A percentile compares a stretch with the other conserved stretches of the same genome.
Conservation (phyloP, 768 basidiomycete species). For the Hygrophoropsis aurantiaca region DNA sequence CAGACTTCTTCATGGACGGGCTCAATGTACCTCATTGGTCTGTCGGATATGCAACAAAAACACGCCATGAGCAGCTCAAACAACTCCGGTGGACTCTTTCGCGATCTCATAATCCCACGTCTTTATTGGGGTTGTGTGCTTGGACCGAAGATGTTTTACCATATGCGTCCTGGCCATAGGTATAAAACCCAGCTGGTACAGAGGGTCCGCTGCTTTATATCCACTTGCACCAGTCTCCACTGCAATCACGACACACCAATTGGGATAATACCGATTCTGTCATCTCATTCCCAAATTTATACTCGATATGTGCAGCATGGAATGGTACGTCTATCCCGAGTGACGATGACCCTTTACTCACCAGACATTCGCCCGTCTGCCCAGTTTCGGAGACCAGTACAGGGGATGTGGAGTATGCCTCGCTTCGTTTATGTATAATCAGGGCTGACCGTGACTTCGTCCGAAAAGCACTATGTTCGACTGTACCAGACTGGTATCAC, state of each 20-base stretch:
- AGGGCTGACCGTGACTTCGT: not conserved
- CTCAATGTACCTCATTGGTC: slow-evolving; percentile 14
- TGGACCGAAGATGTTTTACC: slow-evolving; percentile 29
- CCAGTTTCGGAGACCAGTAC: slow-evolving; percentile 42
- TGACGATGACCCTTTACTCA: slow-evolving; percentile 1
- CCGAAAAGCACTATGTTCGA: slow-evolving; percentile 58
- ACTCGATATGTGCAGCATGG: slow-evolving; percentile 53
- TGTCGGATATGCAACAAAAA: slow-evolving; percentile 30
- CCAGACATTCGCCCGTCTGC: slow-evolving; percentile 4
- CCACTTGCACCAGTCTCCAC: not conserved
- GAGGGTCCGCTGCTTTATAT: too few relatives aligned
- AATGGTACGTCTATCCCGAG: slow-evolving; percentile 43
- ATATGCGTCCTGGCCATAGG: slow-evolving; percentile 15
- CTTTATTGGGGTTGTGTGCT: slow-evolving; percentile 27
- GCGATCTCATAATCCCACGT: slow-evolving; percentile 25
- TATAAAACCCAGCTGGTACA: too few relatives aligned
- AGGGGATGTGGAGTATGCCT: slow-evolving; percentile 41
- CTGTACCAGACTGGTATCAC: slow-evolving; percentile 62
- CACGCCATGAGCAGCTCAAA: slow-evolving; percentile 11
- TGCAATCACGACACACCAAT: too few relatives aligned
- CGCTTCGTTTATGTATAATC: not conserved
- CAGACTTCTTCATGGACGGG: slow-evolving; percentile 15
- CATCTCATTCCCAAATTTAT: not conserved
- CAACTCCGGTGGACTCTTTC: slow-evolving; percentile 18
- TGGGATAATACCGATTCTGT: too few relatives aligned